phyloP scores from a whole-genome alignment of 768 basidiomycete genomes.

The Pleurotus eryngii region DNA sequence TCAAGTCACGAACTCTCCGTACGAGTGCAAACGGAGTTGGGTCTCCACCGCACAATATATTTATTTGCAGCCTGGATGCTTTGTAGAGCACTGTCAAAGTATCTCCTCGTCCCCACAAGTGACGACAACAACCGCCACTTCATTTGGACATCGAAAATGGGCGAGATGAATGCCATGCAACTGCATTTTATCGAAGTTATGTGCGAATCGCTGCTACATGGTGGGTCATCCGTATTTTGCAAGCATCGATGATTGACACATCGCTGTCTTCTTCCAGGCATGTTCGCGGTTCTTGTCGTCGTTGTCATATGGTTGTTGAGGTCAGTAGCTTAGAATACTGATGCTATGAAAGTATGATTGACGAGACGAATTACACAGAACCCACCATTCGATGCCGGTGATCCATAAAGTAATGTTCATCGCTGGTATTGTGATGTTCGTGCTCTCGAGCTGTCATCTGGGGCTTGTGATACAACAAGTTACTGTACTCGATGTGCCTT shows the following conservation, averaged over 20 bases:
- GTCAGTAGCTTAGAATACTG: neutral
- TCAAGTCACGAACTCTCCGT: too few relatives aligned
- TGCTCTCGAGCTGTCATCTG: conserved; percentile 1
- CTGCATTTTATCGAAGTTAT: conserved; percentile 8
- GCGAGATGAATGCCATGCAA: conserved; percentile 1
- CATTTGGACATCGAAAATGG: neutral
- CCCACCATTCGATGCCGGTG: conserved; percentile 1
- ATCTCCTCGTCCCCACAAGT: too few relatives aligned
- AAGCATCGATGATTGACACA: neutral
- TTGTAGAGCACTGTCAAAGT: neutral
- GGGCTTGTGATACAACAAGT: conserved; percentile 7
- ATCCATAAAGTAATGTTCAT: conserved; percentile 6
- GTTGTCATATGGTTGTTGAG: conserved; percentile 5
- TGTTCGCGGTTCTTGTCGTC: conserved; percentile 4
- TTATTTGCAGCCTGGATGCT: too few relatives aligned
- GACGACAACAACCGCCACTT: too few relatives aligned
- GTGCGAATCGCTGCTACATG: conserved; percentile 4
- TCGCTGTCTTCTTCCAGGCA: neutral
- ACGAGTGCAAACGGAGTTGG: too few relatives aligned
- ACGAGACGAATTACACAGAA: neutral
- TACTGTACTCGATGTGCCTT: conserved; percentile 1
- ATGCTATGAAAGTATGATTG: neutral
- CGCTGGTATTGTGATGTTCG: conserved; percentile 7
- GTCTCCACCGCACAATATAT: too few relatives aligned
- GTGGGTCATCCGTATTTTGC: neutral